phyloP scores from a whole-genome alignment of 352 stramenopile species.

The Phytophthora cactorum region DNA sequence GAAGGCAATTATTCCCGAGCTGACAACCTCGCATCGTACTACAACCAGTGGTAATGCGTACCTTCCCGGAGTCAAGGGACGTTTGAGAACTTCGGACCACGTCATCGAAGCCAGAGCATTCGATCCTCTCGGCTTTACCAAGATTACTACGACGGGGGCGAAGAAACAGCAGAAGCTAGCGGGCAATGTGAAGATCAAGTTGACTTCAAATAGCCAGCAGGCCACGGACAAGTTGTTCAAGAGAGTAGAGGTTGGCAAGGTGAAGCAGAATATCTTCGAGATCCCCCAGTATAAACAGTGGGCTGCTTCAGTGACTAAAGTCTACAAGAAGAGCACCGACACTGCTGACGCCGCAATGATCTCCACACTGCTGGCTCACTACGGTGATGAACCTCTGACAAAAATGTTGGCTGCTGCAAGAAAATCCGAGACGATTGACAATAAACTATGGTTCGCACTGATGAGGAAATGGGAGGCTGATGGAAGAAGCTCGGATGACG shows the following conservation, averaged over 20 bases:
- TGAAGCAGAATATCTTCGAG: background rate
- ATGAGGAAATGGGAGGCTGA: background rate
- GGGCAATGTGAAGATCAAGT: background rate
- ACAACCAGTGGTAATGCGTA: too few relatives aligned
- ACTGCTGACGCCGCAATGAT: background rate
- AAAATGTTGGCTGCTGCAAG: background rate
- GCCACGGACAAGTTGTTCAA: background rate
- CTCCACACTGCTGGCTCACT: background rate
- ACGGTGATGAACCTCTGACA: background rate
- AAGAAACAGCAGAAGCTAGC: background rate
- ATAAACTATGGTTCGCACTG: background rate
- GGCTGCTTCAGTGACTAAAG: background rate
- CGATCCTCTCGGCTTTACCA: background rate
- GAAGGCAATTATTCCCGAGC: too few relatives aligned
- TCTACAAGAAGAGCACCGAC: background rate
- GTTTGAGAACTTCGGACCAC: background rate
- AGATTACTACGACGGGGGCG: background rate
- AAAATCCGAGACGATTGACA: background rate
- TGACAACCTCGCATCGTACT: too few relatives aligned
- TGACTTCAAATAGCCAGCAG: background rate
- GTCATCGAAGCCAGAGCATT: background rate
- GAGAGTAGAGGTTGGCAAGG: background rate
- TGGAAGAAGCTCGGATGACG: background rate
- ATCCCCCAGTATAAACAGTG: background rate
- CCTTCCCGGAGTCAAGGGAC: background rate